Evolutionary conservation across 78 protist genomes (phyloP), one percentile per base, ranked within the genome.

Genomic region (Dictyostelium citrinum): DNA sequence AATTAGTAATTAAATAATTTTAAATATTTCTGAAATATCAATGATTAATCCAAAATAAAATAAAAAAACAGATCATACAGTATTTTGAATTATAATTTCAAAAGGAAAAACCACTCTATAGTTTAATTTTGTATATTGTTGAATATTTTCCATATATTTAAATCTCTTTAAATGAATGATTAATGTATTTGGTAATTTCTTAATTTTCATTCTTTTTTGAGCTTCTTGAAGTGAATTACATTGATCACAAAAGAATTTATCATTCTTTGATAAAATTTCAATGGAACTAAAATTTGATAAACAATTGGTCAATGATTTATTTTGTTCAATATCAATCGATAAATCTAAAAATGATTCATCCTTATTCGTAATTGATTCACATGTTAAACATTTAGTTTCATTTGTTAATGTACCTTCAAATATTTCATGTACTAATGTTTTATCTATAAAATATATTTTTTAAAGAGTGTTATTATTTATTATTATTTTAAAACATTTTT

Each of bases 91-190:
- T 4, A 81, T 80, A 17, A 96, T 95, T 72, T 97, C 98, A 45
- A 70, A 61, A 39, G 99, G 99, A 61, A 98, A 97, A 27, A 83
- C 93, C 33, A 98, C 99, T 27, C 98, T 91, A 71, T 96, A 84
- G 43, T 91, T 70, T 43, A 97, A 90, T 72, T 98, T 98, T 41
- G 72, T 81, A 74, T 71, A 83, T 33, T 94, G 83, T 41, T 85
- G 95, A 24, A 86, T 35, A 5, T 75, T 39, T 55, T 98, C 99
- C 8, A 92, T 35, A 90, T 93, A 97, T 83, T 98, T 98, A 94
- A 98, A 98, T 3, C 98, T 91, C 71, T 98, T 98, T 20, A 97
- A 96, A 55, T 98, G 99, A 27, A 98, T 43, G 37, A 97, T 97
- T 6, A 98, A 90, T 5, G 97, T 91, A 14, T 83, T 78, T 22